Evolutionary conservation across 2,329 filamentous ascomycete genomes (phyloP), one percentile per base, ranked within the genome.

Genomic region (Phaeosphaeria sp.): DNA sequence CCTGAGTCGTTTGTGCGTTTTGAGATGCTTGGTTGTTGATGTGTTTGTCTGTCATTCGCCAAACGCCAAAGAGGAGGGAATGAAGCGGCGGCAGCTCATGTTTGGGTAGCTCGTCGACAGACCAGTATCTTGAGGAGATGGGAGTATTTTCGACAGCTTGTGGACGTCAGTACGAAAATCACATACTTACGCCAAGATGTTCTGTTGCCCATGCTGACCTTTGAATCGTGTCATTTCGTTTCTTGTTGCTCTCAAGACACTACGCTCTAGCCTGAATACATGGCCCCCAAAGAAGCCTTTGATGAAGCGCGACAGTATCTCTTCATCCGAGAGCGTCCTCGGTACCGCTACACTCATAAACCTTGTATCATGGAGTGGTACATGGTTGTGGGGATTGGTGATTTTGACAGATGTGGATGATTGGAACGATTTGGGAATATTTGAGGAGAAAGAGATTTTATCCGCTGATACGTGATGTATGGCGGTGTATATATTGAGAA

Each of bases 201-300:
- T 46, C 20, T 22, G 11, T 7, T 60, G 15, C 17, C 15, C 11
- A n/a, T 39, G n/a, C 13, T n/a, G 2, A 53, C 56, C 22, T 11
- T 49, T 22, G n/a, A 55, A 64, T 2, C 21, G 20, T 9, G 51
- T 50, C 9, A 60, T 11, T 13, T 58, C 46, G 17, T 25, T 33
- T 13, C 50, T 27, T 21, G 56, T 18, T 6, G 33, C 18, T 11
- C 43, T 41, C 44, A 66, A 46, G 1, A 62, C 11, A 5, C 10
- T 21, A 6, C 53, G 27, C 39, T 66, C 63, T 9, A 59, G 57
- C 6, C 43, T 49, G 4, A 66, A 60, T 7, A 60, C 55, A 42
- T 55, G 54, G 1, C 63, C 59, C 1, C 61, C 63, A 43, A 64
- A 66, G 44, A 64, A 66, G 13, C 61, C 63, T 23, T 62, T 60